Conservation (phyloP, 129 eudicot species). For the Centaurea solstitialis region DNA sequence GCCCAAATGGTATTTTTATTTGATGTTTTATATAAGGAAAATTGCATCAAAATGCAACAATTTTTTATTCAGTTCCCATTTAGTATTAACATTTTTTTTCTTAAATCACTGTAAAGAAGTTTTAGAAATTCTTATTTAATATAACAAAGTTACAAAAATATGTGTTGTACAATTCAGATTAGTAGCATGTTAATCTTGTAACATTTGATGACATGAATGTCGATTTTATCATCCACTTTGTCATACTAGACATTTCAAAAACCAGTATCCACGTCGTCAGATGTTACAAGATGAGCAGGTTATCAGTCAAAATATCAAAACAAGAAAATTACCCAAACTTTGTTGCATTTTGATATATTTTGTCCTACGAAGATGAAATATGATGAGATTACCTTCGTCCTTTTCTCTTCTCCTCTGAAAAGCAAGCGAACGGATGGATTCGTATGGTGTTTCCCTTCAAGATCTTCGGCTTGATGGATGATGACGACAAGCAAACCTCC, state of each 20-base stretch:
- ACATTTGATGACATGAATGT: background rate
- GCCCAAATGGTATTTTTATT: background rate
- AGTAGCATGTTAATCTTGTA: background rate
- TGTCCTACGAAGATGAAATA: background rate
- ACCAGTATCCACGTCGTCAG: background rate
- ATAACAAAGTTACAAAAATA: no score
- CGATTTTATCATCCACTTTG: background rate
- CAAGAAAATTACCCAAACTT: background rate
- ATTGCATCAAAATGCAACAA: background rate
- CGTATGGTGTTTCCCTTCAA: constrained; percentile 91
- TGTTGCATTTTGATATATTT: background rate
- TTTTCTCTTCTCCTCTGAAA: constrained; percentile 76
- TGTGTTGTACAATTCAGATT: no score
- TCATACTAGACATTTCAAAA: background rate
- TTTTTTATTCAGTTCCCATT: no score
- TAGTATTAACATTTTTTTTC: no score
- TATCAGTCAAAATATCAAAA: background rate
- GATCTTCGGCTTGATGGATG: constrained; percentile 82
- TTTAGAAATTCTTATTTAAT: no score
- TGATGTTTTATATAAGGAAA: no score
- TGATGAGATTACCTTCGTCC: constrained; percentile 58
- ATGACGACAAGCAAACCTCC: constrained; percentile 87
- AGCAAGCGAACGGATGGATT: constrained; percentile 77
- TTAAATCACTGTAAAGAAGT: no score
- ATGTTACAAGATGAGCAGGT: background rate